Conservation (phyloP, 495 filamentous ascomycete species). For the Penicillium coprophilum region DNA sequence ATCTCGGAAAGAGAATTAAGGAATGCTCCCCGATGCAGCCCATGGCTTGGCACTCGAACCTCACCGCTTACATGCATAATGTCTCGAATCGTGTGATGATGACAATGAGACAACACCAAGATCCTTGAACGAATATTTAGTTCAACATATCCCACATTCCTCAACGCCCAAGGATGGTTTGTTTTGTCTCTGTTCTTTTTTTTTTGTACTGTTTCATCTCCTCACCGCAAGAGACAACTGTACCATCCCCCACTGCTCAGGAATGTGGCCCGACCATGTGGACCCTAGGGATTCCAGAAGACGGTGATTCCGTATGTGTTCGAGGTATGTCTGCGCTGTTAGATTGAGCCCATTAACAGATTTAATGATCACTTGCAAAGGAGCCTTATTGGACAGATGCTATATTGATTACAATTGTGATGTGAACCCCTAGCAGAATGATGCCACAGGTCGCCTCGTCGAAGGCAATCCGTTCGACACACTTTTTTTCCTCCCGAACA, state of each 20-base stretch:
- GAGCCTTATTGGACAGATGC: neutral
- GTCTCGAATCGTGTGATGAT: constrained; percentile 1
- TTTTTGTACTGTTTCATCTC: constrained; percentile 9
- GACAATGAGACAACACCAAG: neutral
- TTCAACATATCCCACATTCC: constrained; percentile 10
- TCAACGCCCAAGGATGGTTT: neutral
- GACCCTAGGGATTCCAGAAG: constrained; percentile 23
- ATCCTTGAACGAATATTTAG: constrained; percentile 7
- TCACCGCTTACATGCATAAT: constrained; percentile 11
- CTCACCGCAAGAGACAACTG: constrained; percentile 13
- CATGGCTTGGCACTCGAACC: constrained; percentile 11
- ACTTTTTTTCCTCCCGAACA: neutral
- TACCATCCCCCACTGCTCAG: constrained; percentile 11
- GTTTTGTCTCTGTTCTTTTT: constrained; percentile 2
- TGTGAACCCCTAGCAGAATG: constrained; percentile 4
- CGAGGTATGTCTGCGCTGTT: constrained; percentile 8
- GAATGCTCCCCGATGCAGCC: constrained; percentile 19
- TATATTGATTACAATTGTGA: constrained; percentile 4
- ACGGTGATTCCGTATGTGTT: constrained; percentile 1
- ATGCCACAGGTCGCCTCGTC: neutral
- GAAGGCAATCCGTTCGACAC: too few relatives aligned
- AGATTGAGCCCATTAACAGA: neutral
- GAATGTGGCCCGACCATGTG: constrained; percentile 20
- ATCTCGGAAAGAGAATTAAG: constrained; percentile 5
- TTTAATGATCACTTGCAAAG: neutral